Evolutionary conservation across 306 rosid species (phyloP).

Genomic region (Inga laurina): DNA sequence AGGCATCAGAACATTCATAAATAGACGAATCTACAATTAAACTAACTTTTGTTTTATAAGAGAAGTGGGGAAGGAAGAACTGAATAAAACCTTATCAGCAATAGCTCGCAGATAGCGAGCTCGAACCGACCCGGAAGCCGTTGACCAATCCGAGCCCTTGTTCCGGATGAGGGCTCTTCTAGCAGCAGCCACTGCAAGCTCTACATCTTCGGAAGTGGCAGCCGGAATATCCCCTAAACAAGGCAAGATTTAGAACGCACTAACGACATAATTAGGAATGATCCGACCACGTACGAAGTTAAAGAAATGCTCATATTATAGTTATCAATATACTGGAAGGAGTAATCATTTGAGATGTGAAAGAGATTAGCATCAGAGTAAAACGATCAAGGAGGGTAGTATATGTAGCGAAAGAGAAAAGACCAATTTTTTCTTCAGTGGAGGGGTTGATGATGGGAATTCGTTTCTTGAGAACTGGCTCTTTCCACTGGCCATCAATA

Average conservation of each 20-base stretch:
- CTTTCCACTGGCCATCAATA: slow-evolving; percentile 85
- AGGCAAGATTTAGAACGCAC: neutral
- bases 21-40: neutral
- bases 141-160: slow-evolving; percentile 78
- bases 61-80: neutral
- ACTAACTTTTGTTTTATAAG: neutral
- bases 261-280: neutral
- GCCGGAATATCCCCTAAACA: slow-evolving; percentile 74
- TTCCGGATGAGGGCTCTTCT: slow-evolving; percentile 67
- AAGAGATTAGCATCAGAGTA: neutral
- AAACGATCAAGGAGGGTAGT: neutral
- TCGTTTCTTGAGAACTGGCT: slow-evolving; percentile 66
- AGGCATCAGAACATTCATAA: neutral
- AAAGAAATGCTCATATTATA: neutral
- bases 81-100: slow-evolving; percentile 65
- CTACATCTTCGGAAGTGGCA: slow-evolving; percentile 92
- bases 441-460: slow-evolving; percentile 85
- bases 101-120: slow-evolving; percentile 92
- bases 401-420: slow-evolving; percentile 13
- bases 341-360: neutral
- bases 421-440: slow-evolving; percentile 71
- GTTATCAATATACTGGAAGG: neutral
- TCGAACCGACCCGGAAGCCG: slow-evolving; percentile 78
- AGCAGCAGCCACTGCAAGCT: slow-evolving; percentile 84
- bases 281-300: neutral